A percentile compares a stretch with the other conserved stretches of the same genome.
Conservation (phyloP, 2,329 filamentous ascomycete genomes). For the Talaromyces funiculosus region DNA sequence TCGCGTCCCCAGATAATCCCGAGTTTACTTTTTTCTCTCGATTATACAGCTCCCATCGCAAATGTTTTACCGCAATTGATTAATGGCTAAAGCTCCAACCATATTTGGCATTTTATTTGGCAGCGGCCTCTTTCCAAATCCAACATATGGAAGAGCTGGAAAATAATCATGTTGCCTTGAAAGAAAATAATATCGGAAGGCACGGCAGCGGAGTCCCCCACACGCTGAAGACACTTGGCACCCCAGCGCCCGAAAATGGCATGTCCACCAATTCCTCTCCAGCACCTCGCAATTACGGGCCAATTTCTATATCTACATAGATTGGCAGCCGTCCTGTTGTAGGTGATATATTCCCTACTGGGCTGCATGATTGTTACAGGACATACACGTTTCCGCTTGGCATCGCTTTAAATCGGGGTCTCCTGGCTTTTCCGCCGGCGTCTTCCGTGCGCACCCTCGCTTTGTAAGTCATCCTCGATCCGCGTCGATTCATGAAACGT, state of each 20-base stretch:
- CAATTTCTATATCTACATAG: background rate
- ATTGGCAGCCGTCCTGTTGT: background rate
- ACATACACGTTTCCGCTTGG: background rate
- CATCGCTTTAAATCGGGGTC: background rate
- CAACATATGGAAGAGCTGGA: background rate
- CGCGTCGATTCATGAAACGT: background rate
- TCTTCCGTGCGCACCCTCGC: background rate
- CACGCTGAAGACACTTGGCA: background rate
- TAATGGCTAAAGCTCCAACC: background rate
- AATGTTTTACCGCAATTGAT: background rate
- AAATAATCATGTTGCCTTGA: background rate
- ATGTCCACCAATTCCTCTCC: background rate
- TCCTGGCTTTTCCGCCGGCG: background rate
- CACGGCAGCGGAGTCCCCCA: conserved; percentile 1
- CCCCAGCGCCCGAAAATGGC: background rate
- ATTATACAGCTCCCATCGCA: background rate
- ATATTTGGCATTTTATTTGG: background rate
- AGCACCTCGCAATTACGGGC: background rate
- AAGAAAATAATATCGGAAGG: background rate
- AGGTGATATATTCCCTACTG: background rate
- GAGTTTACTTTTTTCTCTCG: too few species aligned
- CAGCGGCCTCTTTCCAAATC: background rate
- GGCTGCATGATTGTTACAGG: background rate
- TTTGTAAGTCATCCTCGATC: background rate
- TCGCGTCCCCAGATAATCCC: too few species aligned